Conservation (phyloP, 257 asterid genomes). For the Nyctanthes arbortristis region DNA sequence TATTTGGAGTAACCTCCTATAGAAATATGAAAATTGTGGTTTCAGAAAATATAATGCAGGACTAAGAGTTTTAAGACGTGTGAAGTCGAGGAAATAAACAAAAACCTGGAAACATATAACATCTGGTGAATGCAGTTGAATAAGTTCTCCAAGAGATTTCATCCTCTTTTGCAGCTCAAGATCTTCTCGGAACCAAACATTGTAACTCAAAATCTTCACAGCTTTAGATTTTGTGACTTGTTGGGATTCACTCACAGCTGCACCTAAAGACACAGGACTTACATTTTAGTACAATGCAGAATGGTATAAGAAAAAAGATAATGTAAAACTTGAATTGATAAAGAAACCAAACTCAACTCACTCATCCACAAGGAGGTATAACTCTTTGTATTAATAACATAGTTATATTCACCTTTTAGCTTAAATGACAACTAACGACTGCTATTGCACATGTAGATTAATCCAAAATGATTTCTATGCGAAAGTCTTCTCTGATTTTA, state of each 20-base stretch:
- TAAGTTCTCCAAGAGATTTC: slow-evolving; percentile 75
- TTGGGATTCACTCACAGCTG: slow-evolving; percentile 37
- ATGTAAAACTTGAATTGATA: background rate
- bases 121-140: slow-evolving; percentile 77
- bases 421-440: background rate
- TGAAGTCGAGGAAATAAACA: background rate
- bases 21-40: slow-evolving; percentile 15
- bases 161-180: slow-evolving; percentile 74
- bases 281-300: slow-evolving; percentile 9
- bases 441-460: background rate
- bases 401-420: background rate
- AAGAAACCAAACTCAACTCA: background rate
- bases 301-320: slow-evolving; percentile 10
- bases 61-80: background rate
- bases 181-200: slow-evolving; percentile 89
- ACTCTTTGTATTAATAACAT: background rate
- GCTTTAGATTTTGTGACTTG: slow-evolving; percentile 27
- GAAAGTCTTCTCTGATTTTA: background rate
- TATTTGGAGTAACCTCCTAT: slow-evolving; percentile 85
- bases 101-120: slow-evolving; percentile 90
- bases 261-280: slow-evolving; percentile 12
- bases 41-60: background rate
- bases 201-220: slow-evolving; percentile 82
- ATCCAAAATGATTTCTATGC: background rate
- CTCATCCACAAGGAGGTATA: background rate